phyloP scores from a whole-genome alignment of 2,329 filamentous ascomycete species.

The Podosphaera xanthii region DNA sequence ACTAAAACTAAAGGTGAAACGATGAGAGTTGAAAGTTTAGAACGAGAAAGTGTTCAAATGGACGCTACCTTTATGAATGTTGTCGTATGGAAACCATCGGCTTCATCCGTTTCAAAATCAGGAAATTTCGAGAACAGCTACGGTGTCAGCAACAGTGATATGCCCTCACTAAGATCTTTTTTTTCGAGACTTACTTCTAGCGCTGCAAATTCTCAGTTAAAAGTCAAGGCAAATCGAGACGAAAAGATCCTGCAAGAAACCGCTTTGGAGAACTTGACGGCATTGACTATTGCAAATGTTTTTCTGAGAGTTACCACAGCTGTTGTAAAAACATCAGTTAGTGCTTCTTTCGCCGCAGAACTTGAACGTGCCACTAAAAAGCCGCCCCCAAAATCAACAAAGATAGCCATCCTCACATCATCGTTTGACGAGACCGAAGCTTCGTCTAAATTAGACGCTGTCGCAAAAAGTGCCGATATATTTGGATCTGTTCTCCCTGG shows the following conservation, averaged over 20 bases:
- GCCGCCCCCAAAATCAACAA: conserved; percentile 70
- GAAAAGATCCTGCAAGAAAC: conserved; percentile 38
- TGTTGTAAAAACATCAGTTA: conserved; percentile 53
- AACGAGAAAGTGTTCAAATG: conserved; percentile 73
- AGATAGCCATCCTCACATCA: conserved; percentile 69
- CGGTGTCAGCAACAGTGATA: conserved; percentile 24
- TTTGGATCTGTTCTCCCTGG: conserved; percentile 78
- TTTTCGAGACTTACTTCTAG: conserved; percentile 52
- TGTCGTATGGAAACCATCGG: conserved; percentile 57
- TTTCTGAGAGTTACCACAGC: conserved; percentile 79
- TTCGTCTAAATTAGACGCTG: conserved; percentile 20
- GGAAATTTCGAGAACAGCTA: conserved; percentile 17
- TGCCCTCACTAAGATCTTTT: conserved; percentile 50
- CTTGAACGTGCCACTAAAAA: conserved; percentile 94
- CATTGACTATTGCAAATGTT: conserved; percentile 50
- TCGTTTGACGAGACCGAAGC: conserved; percentile 65
- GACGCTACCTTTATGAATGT: conserved; percentile 76
- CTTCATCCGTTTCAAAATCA: conserved; percentile 16
- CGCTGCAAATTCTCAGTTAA: conserved; percentile 25
- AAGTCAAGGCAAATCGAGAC: conserved; percentile 34
- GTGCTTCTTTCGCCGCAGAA: conserved; percentile 52
- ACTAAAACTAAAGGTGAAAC: conserved; percentile 65
- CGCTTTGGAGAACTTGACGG: conserved; percentile 49
- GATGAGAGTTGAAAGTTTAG: conserved; percentile 67
- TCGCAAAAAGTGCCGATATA: conserved; percentile 45